Evolutionary conservation across 2,329 filamentous ascomycete genomes (phyloP).

Genomic region (Septoria petroselini): DNA sequence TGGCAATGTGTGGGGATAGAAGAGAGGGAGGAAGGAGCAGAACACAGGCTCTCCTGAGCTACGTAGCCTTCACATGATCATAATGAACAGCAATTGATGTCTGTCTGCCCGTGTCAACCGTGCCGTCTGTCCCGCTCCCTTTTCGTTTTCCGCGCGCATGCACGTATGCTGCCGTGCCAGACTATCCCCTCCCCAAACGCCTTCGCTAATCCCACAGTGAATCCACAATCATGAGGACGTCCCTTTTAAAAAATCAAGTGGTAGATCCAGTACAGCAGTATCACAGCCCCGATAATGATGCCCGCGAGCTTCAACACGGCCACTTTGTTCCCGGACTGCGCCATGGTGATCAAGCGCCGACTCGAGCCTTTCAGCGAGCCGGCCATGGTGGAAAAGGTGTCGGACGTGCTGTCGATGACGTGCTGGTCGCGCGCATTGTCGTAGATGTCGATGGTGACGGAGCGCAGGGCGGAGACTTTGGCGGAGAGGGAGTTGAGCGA

Average conservation of each 20-base stretch:
- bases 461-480: conserved; percentile 88
- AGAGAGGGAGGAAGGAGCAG: neutral
- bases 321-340: conserved; percentile 82
- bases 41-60: neutral
- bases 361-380: conserved; percentile 81
- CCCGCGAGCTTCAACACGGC: conserved; percentile 86
- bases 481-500: conserved; percentile 85
- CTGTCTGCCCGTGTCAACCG: no score
- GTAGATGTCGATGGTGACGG: conserved; percentile 96
- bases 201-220: conserved; percentile 1
- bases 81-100: neutral
- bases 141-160: no score
- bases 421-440: conserved; percentile 87
- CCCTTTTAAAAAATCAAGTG: conserved; percentile 34
- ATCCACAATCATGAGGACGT: neutral
- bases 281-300: conserved; percentile 69
- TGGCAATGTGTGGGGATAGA: conserved; percentile 87
- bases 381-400: conserved; percentile 86
- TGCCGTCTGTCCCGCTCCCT: no score
- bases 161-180: no score
- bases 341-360: conserved; percentile 80
- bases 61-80: neutral
- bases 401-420: conserved; percentile 81
- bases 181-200: no score
- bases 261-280: conserved; percentile 71